Evolutionary conservation across 2,329 filamentous ascomycete species (phyloP).

Genomic region (Arthroderma uncinatum): DNA sequence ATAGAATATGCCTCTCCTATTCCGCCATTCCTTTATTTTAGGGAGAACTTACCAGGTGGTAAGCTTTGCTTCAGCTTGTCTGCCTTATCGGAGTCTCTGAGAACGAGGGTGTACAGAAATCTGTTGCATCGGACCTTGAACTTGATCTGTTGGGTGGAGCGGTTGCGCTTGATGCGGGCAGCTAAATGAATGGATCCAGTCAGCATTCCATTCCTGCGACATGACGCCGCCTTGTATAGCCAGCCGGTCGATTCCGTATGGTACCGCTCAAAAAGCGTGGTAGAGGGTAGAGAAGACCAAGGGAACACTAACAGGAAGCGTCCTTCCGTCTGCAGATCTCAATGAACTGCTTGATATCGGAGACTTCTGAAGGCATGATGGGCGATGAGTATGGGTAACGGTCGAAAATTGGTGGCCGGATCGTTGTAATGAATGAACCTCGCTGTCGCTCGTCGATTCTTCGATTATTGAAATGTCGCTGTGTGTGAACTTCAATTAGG

Average conservation of each 20-base stretch:
- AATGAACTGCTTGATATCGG: slow-evolving; percentile 99
- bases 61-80: slow-evolving; percentile 99
- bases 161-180: slow-evolving; percentile 93
- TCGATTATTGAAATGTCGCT: slow-evolving; percentile 7
- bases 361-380: slow-evolving; percentile 97
- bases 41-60: slow-evolving; percentile 68
- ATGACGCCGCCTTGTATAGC: not conserved
- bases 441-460: slow-evolving; percentile 11
- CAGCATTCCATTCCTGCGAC: slow-evolving; percentile 10
- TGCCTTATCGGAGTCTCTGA: slow-evolving; percentile 98
- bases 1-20: not conserved
- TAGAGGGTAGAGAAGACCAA: not conserved
- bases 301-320: slow-evolving; percentile 75
- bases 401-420: not conserved
- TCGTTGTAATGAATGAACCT: slow-evolving; percentile 13
- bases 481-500: slow-evolving; percentile 19
- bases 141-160: slow-evolving; percentile 85
- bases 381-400: slow-evolving; percentile 6
- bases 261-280: not conserved
- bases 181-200: slow-evolving; percentile 41
- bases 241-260: slow-evolving; percentile 9
- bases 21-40: not conserved
- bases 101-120: slow-evolving; percentile 93
- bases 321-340: slow-evolving; percentile 99
- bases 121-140: slow-evolving; percentile 99